phyloP scores from a whole-genome alignment of 2,329 filamentous ascomycete species.

The Pseudogymnoascus sp. region DNA sequence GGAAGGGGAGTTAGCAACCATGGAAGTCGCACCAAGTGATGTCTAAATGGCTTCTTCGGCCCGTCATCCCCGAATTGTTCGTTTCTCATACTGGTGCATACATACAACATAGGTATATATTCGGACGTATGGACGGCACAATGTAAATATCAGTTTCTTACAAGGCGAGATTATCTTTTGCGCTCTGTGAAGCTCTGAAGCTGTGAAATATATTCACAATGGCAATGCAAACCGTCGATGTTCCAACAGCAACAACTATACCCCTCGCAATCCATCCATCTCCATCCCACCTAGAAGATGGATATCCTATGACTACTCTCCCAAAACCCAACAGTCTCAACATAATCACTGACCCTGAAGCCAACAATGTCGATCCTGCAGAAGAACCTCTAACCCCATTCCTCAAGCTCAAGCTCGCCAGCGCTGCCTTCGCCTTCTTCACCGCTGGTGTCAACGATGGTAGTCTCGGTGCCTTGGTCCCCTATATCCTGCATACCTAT shows the following conservation, averaged over 20 bases:
- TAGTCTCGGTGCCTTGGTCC: constrained; percentile 56
- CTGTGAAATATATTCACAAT: not conserved
- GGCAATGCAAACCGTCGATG: constrained; percentile 3
- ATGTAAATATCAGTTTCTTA: not conserved
- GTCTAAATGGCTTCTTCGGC: not conserved
- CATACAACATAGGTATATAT: not conserved
- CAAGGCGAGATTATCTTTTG: not conserved
- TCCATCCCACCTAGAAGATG: not conserved
- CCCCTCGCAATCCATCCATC: not conserved
- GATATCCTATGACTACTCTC: not conserved
- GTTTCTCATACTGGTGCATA: not conserved
- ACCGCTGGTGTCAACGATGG: constrained; percentile 61
- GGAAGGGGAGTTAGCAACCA: not conserved
- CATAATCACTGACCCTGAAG: not conserved
- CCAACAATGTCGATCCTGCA: not conserved
- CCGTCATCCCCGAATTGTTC: not conserved
- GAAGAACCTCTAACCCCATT: not conserved
- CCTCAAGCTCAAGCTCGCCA: constrained; percentile 42
- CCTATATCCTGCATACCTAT: constrained; percentile 55
- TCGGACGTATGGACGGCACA: constrained; percentile 1
- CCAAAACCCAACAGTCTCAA: not conserved
- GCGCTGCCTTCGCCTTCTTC: constrained; percentile 57
- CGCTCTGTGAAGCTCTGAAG: not conserved
- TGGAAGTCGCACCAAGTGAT: not conserved
- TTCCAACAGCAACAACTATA: not conserved